A percentile compares a stretch with the other conserved stretches of the same genome.
Conservation (phyloP, 257 asterid genomes). For the Ajuga chamaepitys region DNA sequence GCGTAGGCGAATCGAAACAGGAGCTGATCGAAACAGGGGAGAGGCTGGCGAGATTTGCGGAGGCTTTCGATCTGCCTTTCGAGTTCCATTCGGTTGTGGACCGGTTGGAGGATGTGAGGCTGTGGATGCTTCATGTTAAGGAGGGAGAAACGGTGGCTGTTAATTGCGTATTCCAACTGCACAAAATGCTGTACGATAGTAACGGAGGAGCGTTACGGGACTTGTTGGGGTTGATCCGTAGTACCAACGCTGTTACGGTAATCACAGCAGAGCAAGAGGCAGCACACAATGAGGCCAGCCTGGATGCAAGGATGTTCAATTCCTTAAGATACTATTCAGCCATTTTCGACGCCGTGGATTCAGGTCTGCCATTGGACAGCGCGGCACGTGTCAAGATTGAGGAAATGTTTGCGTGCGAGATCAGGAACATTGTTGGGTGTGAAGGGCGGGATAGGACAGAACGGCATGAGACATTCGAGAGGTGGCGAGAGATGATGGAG, state of each 20-base stretch:
- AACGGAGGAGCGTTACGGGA: slow-evolving; percentile 46
- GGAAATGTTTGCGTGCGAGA: slow-evolving; percentile 68
- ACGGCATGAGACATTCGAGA: slow-evolving; percentile 55
- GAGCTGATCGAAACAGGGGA: slow-evolving; percentile 80
- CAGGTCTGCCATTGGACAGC: slow-evolving; percentile 46
- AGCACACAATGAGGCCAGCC: slow-evolving; percentile 41
- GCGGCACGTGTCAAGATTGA: slow-evolving; percentile 58
- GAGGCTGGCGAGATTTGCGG: slow-evolving; percentile 70
- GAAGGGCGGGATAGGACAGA: slow-evolving; percentile 80
- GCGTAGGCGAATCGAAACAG: slow-evolving; percentile 86
- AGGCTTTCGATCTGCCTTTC: slow-evolving; percentile 51
- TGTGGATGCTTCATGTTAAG: slow-evolving; percentile 99
- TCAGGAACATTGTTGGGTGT: slow-evolving; percentile 60
- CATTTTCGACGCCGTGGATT: slow-evolving; percentile 62
- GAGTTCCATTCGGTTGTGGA: slow-evolving; percentile 94
- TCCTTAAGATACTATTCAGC: slow-evolving; percentile 74
- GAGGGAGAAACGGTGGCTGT: slow-evolving; percentile 75
- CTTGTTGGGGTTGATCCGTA: slow-evolving; percentile 62
- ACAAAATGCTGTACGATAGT: slow-evolving; percentile 65
- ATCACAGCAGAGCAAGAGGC: slow-evolving; percentile 88
- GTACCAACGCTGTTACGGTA: slow-evolving; percentile 63
- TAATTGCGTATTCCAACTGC: slow-evolving; percentile 74
- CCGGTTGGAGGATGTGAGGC: slow-evolving; percentile 83
- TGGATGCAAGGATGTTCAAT: slow-evolving; percentile 51
- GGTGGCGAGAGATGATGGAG: slow-evolving; percentile 67